Conservation (phyloP, 352 stramenopile genomes). For the Aphanomyces cochlioides region DNA sequence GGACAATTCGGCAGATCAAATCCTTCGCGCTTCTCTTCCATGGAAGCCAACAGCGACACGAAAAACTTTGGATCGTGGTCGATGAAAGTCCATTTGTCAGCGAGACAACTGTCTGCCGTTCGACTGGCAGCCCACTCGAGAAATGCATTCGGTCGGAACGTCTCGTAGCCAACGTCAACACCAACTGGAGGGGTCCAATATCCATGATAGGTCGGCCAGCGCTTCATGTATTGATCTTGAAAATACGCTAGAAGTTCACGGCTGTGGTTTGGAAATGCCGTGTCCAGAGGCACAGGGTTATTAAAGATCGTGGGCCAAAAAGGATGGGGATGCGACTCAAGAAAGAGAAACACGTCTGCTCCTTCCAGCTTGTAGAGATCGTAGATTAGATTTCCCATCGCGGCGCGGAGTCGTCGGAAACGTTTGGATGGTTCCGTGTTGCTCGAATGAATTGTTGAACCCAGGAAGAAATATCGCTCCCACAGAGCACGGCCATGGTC, state of each 20-base stretch:
- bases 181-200: conserved; percentile 8
- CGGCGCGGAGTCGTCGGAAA: conserved; percentile 1
- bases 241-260: neutral
- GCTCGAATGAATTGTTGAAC: neutral
- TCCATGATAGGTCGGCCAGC: conserved; percentile 10
- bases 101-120: neutral
- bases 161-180: conserved; percentile 2
- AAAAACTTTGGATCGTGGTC: conserved; percentile 3
- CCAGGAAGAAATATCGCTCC: conserved; percentile 10
- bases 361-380: conserved; percentile 9
- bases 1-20: neutral
- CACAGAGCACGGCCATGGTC: conserved; percentile 1
- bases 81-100: conserved; percentile 9
- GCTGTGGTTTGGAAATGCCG: neutral
- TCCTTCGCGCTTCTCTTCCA: neutral
- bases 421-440: conserved; percentile 6
- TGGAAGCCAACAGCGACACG: neutral
- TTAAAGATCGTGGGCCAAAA: conserved; percentile 1
- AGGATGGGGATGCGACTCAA: conserved; percentile 4
- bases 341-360: conserved; percentile 12
- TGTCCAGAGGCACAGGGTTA: conserved; percentile 9
- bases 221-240: conserved; percentile 16
- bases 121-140: neutral
- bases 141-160: neutral
- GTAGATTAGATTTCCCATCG: neutral